A percentile compares a stretch with the other conserved stretches of the same genome.
phyloP scores from a whole-genome alignment of 1,284 basidiomycete genomes.

The Tilletia indica region DNA sequence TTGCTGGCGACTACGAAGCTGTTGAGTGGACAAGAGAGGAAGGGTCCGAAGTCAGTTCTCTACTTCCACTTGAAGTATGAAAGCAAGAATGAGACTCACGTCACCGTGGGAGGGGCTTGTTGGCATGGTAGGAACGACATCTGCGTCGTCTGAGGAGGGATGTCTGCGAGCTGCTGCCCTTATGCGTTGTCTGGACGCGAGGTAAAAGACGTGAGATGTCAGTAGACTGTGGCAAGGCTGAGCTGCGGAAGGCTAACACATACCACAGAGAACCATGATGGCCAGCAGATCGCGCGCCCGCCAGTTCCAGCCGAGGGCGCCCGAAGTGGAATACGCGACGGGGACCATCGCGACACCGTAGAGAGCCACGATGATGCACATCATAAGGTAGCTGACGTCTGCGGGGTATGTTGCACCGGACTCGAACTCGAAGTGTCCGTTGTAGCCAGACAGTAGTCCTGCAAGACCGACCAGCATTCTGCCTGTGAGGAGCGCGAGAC shows the following conservation, averaged over 20 bases:
- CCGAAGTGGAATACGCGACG: conserved; percentile 90
- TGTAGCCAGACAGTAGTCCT: conserved; percentile 84
- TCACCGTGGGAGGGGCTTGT: conserved; percentile 54
- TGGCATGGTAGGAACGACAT: no score
- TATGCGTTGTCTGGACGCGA: no score
- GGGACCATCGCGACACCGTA: conserved; percentile 96
- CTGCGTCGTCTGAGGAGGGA: no score
- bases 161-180: no score
- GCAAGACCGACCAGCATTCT: conserved; percentile 98
- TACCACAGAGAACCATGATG: no score
- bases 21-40: background rate
- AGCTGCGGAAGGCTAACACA: no score
- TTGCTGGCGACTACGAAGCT: conserved; percentile 41
- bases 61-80: no score
- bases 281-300: conserved; percentile 58
- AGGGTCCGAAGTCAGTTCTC: background rate
- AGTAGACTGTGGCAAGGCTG: no score
- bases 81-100: conserved; percentile 37
- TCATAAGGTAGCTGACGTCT: conserved; percentile 83
- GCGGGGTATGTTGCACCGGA: conserved; percentile 83
- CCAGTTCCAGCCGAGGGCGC: conserved; percentile 88
- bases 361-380: conserved; percentile 88
- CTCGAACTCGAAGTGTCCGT: conserved; percentile 90
- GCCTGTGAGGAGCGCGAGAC: conserved; percentile 50
- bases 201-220: no score